Percentiles rank a stretch among this genome's conserved stretches.
Evolutionary conservation across 2,329 filamentous ascomycete species (phyloP).

Genomic region (Clonostachys sp.): DNA sequence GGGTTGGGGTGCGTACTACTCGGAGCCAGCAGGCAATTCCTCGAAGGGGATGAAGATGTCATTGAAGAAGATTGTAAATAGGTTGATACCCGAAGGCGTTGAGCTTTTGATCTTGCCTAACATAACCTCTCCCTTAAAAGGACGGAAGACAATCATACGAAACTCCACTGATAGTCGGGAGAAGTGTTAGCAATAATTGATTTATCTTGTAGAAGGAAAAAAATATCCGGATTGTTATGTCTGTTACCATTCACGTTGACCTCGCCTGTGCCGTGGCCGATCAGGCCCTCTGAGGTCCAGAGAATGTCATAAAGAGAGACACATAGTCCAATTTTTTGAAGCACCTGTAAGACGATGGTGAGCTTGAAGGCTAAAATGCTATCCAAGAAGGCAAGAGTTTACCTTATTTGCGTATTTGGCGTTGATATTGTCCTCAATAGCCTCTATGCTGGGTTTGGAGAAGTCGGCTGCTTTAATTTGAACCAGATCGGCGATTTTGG

Average conservation of each 20-base stretch:
- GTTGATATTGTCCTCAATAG: constrained; percentile 96
- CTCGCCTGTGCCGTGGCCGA: constrained; percentile 85
- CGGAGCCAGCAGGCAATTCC: constrained; percentile 69
- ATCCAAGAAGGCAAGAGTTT: not conserved
- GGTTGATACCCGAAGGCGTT: constrained; percentile 66
- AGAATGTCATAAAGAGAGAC: constrained; percentile 90
- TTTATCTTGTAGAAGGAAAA: not conserved
- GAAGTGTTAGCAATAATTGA: not conserved
- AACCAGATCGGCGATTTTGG: constrained; percentile 89
- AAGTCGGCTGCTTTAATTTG: constrained; percentile 90
- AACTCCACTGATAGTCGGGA: constrained; percentile 67
- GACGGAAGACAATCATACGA: constrained; percentile 86
- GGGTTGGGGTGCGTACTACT: constrained; percentile 62
- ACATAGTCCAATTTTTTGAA: constrained; percentile 91
- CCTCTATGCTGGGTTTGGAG: constrained; percentile 72
- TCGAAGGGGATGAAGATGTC: constrained; percentile 79
- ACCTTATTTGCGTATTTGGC: constrained; percentile 94
- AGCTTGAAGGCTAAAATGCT: not conserved
- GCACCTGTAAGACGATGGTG: constrained; percentile 46
- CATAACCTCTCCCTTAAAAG: constrained; percentile 92
- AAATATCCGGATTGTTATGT: not conserved
- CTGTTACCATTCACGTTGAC: constrained; percentile 84
- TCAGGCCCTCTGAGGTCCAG: constrained; percentile 85
- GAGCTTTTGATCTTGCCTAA: constrained; percentile 77
- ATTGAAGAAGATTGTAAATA: constrained; percentile 84